Base-by-base conservation (phyloP, 345 rosid genomes). In the Corymbia maculata region DNA sequence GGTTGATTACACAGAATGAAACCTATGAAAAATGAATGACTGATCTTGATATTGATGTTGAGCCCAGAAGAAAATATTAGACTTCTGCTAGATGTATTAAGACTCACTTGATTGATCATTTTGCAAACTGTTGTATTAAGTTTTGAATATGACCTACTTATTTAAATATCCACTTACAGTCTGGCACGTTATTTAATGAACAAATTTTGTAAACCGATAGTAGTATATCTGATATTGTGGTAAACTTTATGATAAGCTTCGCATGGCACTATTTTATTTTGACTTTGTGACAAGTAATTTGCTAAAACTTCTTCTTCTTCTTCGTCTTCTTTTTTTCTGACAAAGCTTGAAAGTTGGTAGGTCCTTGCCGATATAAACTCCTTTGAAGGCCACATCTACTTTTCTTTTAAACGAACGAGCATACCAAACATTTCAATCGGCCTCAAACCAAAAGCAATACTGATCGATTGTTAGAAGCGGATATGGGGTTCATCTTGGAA, bases 171-270 rank as follows among this genome's bases (percentile, higher is more conserved):
- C 45, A 36, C 47, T 36, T 1, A 4, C 26, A 36, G 7, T 36
- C 0, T 9, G 2, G 2, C 8, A 19, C 13, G 19, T 36, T 12
- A 9, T 75, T 75, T 9, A 36, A 45, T 17, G 1, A 70, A 70
- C 2, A 70, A 55, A 9, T 32, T 70, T 32, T 32, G 80, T 32
- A 32, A 32, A 70, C 9, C 45, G 17, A 36, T 32, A 32, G 30
- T 10, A 70, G 2, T 68, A 16, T n/a, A n/a, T 32, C 32, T 16
- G 21, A 70, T 16, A 32, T 32, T 70, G 13, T 0, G 1, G 42
- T 30, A 30, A 66, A 66, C 21, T 15, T 30, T 55, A 66, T 16
- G 44, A 66, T 30, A 42, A 8, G 79, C 9, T 30, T 66, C 30
- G 36, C 42, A 14, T 30, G 44, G 47, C 21, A 70, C 36, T 32